Evolutionary conservation across 129 eudicot genomes (phyloP).

Genomic region (Tagetes patula): DNA sequence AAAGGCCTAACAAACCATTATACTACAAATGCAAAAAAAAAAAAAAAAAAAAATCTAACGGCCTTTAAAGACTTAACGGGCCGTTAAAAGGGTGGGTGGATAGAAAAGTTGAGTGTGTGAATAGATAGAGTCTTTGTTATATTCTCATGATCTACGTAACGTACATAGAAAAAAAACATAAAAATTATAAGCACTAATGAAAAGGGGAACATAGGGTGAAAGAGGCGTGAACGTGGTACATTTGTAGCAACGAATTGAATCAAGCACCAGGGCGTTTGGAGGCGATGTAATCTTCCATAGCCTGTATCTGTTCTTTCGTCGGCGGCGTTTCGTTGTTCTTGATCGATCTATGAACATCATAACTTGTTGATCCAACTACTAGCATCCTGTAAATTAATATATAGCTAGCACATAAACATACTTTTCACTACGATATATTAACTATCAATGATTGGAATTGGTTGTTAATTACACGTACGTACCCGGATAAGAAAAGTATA

Average conservation of each 20-base stretch:
- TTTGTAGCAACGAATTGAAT: constrained; percentile 6
- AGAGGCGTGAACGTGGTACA: constrained; percentile 23
- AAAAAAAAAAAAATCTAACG: too few relatives aligned
- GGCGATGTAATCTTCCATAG: constrained; percentile 57
- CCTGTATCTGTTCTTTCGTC: constrained; percentile 53
- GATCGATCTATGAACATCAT: constrained; percentile 75
- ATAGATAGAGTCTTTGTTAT: too few relatives aligned
- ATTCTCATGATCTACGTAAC: too few relatives aligned
- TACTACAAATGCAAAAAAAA: too few relatives aligned
- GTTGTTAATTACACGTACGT: constrained; percentile 28
- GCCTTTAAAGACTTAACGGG: too few relatives aligned
- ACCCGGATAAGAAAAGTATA: constrained; percentile 58
- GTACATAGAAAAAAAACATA: neutral
- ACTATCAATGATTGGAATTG: too few relatives aligned
- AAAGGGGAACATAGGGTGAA: neutral
- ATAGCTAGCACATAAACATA: too few relatives aligned
- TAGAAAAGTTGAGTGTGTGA: too few relatives aligned
- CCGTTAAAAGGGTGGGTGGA: too few relatives aligned
- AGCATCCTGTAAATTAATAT: constrained; percentile 35
- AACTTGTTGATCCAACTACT: constrained; percentile 56
- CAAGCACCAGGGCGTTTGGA: constrained; percentile 45
- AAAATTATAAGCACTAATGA: neutral
- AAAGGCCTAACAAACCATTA: too few relatives aligned
- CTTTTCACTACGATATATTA: too few relatives aligned
- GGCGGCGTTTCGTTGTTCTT: constrained; percentile 66